Evolutionary conservation across 2,329 filamentous ascomycete genomes (phyloP).

Genomic region (Alternaria brassicicola): DNA sequence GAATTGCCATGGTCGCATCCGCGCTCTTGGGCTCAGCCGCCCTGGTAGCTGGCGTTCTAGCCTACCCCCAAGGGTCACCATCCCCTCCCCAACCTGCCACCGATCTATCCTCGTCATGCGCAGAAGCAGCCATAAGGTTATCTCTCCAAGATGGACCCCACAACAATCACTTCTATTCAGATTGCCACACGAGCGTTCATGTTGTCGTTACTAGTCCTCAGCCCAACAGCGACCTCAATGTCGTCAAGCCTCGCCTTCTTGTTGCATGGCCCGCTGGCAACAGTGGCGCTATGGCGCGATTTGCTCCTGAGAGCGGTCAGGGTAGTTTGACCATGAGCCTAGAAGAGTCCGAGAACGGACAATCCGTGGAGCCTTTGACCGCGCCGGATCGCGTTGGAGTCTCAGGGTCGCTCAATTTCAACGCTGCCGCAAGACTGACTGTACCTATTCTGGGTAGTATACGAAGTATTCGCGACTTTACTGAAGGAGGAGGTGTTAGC

Average conservation of each 20-base stretch:
- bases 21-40: not conserved
- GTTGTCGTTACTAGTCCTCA: constrained; percentile 66
- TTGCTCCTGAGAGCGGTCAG: constrained; percentile 59
- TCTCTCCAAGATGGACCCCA: constrained; percentile 64
- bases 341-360: constrained; percentile 54
- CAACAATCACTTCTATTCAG: constrained; percentile 69
- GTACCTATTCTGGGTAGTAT: constrained; percentile 67
- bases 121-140: constrained; percentile 35
- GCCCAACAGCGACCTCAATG: constrained; percentile 58
- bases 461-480: constrained; percentile 67
- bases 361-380: constrained; percentile 58
- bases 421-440: constrained; percentile 62
- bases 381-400: constrained; percentile 57
- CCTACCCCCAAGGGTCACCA: not conserved
- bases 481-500: constrained; percentile 62
- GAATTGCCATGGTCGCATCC: not conserved
- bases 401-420: constrained; percentile 61
- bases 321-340: constrained; percentile 63
- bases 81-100: not conserved
- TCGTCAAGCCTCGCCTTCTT: constrained; percentile 64
- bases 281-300: constrained; percentile 64
- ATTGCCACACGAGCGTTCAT: constrained; percentile 65
- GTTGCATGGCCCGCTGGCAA: constrained; percentile 70
- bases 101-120: constrained; percentile 5
- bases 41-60: not conserved